These are phyloP conservation scores for Boletales sp. DNA, from an alignment of 768 basidiomycete species.

Conservation along the genomic window DNA sequence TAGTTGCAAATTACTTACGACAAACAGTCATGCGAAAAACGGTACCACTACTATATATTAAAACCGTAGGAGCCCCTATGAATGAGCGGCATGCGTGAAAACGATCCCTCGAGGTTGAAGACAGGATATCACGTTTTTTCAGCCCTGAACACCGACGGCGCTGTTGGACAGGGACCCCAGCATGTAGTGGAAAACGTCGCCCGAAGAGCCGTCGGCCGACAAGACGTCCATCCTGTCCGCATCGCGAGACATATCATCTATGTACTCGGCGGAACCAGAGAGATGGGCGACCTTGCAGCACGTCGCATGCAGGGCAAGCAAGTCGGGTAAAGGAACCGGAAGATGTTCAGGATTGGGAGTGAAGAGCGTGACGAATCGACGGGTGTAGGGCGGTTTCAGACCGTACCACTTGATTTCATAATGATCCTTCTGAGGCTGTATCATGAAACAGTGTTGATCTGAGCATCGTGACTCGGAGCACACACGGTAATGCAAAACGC, in stretches of 20 bases:
- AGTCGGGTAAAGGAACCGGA: slow-evolving; percentile 10
- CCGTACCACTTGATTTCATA: slow-evolving; percentile 6
- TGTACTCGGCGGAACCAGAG: slow-evolving; percentile 19
- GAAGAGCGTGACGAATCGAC: slow-evolving; percentile 3
- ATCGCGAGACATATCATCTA: slow-evolving; percentile 10
- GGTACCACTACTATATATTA: too few relatives aligned
- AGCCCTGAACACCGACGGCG: too few relatives aligned
- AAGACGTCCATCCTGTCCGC: not conserved
- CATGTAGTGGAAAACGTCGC: not conserved
- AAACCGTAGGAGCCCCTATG: too few relatives aligned
- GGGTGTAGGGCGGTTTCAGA: not conserved
- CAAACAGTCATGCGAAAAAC: too few relatives aligned
- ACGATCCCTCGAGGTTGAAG: too few relatives aligned
- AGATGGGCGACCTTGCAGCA: slow-evolving; percentile 25
- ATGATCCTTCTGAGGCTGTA: not conserved
- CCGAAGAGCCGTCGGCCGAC: not conserved
- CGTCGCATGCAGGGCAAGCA: slow-evolving; percentile 20
- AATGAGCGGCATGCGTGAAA: too few relatives aligned
- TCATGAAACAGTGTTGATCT: not conserved
- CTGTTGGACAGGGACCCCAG: too few relatives aligned
- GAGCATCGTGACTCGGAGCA: not conserved
- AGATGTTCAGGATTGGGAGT: slow-evolving; percentile 2
- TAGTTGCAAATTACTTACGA: too few relatives aligned
- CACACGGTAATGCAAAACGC: not conserved
- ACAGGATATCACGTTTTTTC: too few relatives aligned